These are phyloP conservation scores for Breviolum minutum DNA, from an alignment of 73 alveolate genomes.

Conservation along the genomic window DNA sequence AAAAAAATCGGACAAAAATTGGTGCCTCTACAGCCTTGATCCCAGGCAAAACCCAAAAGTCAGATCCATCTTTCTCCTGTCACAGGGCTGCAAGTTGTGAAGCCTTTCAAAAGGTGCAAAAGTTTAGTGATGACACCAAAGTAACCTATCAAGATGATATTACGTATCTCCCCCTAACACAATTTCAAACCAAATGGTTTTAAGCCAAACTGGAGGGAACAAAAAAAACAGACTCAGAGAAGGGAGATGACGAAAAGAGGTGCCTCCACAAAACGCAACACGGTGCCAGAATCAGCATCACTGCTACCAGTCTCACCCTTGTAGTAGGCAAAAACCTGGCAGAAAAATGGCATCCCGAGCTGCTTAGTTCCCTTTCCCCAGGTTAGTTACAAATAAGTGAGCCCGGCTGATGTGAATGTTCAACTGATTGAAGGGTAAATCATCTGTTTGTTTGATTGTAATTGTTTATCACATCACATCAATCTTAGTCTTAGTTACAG, in stretches of 20 bases:
- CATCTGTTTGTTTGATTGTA: too few species aligned
- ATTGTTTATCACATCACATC: too few species aligned
- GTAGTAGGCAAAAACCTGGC: conserved; percentile 80
- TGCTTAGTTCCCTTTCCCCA: not conserved
- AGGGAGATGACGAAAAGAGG: not conserved
- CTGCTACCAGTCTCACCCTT: conserved; percentile 72
- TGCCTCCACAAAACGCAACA: conserved; percentile 66
- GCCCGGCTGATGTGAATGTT: not conserved
- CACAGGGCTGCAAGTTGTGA: not conserved
- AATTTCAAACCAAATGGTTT: not conserved
- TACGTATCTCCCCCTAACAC: not conserved
- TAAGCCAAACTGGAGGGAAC: not conserved
- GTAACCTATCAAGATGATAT: not conserved
- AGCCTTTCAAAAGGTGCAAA: not conserved
- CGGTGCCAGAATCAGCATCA: conserved; percentile 52
- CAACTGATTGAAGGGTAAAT: too few species aligned
- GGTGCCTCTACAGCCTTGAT: not conserved
- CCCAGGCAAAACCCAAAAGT: conserved; percentile 40
- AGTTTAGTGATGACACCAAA: not conserved
- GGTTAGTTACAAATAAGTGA: too few species aligned
- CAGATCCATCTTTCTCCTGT: conserved; percentile 9
- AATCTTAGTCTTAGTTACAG: too few species aligned
- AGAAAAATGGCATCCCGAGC: not conserved
- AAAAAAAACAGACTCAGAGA: too few species aligned
- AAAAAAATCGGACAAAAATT: too few species aligned